These are phyloP conservation scores for Cudoniella acicularis DNA, from an alignment of 495 filamentous ascomycete genomes.

Conservation along the genomic window DNA sequence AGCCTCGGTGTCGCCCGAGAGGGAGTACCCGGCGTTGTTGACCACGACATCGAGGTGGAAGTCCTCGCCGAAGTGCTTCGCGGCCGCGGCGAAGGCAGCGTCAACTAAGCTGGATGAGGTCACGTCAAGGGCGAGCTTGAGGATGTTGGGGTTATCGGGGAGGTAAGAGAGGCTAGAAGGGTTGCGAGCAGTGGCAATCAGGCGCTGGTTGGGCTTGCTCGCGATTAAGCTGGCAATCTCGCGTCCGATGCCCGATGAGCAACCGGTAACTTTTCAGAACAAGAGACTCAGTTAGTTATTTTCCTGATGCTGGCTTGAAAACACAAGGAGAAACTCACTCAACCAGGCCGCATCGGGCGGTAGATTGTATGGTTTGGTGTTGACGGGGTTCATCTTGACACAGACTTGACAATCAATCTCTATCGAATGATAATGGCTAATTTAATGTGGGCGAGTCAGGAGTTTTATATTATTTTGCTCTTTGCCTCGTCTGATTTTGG, in stretches of 20 bases:
- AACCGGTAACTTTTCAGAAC: constrained; percentile 44
- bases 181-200: constrained; percentile 38
- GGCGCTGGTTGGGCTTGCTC: constrained; percentile 23
- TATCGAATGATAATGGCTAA: too few relatives aligned
- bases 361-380: constrained; percentile 40
- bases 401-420: too few relatives aligned
- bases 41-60: constrained; percentile 47
- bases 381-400: constrained; percentile 29
- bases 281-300: not conserved
- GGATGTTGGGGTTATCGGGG: constrained; percentile 26
- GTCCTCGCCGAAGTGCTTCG: constrained; percentile 15
- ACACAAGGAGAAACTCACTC: constrained; percentile 29
- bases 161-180: constrained; percentile 30
- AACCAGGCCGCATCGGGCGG: constrained; percentile 48
- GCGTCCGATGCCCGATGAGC: constrained; percentile 46
- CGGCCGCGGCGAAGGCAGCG: constrained; percentile 29
- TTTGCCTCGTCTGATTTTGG: too few relatives aligned
- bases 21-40: constrained; percentile 53
- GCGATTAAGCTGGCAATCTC: constrained; percentile 32
- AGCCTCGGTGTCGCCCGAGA: constrained; percentile 43
- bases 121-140: constrained; percentile 42
- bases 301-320: not conserved
- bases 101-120: constrained; percentile 40
- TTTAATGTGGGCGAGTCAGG: too few relatives aligned
- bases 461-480: too few relatives aligned